Percentiles rank a stretch among this genome's conserved stretches.
These are phyloP conservation scores for Tetradesmus obliquus DNA, from an alignment of 139 green algal genomes.

Conservation along the genomic window DNA sequence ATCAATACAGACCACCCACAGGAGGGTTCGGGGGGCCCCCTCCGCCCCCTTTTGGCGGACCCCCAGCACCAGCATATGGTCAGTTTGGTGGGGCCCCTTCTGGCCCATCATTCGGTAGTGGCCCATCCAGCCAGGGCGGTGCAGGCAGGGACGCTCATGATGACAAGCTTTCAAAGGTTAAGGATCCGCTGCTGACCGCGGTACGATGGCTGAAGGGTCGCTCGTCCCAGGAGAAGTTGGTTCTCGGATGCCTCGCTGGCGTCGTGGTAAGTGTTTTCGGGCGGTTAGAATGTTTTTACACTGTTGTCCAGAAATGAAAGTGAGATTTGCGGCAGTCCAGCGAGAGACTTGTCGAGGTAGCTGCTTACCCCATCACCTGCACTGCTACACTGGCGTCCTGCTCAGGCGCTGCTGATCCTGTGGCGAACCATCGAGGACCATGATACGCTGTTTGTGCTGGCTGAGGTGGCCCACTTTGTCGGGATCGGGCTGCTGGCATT, in stretches of 20 bases:
- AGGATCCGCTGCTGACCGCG: constrained; percentile 60
- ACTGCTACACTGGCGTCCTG: neutral
- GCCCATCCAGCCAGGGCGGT: neutral
- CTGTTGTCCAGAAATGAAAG: neutral
- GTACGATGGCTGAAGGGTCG: constrained; percentile 81
- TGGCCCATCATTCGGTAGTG: neutral
- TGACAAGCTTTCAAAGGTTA: constrained; percentile 55
- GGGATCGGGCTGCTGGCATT: constrained; percentile 94
- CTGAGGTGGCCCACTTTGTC: constrained; percentile 93
- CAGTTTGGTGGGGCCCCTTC: constrained; percentile 3
- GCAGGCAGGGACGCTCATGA: constrained; percentile 25
- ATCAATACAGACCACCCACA: constrained; percentile 31
- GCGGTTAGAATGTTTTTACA: neutral
- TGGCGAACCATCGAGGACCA: constrained; percentile 95
- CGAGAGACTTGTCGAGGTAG: neutral
- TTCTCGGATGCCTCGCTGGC: constrained; percentile 59
- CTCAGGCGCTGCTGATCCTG: constrained; percentile 60
- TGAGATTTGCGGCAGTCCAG: neutral
- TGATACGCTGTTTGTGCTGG: constrained; percentile 97
- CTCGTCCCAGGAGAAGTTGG: constrained; percentile 69
- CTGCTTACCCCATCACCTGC: neutral
- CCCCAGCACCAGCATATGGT: constrained; percentile 1
- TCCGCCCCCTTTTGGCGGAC: constrained; percentile 6
- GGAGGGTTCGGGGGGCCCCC: constrained; percentile 20
- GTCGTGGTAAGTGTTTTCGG: constrained; percentile 65